Evolutionary conservation across 2,329 filamentous ascomycete species (phyloP).

Genomic region (Aspergillus eucalypticola): DNA sequence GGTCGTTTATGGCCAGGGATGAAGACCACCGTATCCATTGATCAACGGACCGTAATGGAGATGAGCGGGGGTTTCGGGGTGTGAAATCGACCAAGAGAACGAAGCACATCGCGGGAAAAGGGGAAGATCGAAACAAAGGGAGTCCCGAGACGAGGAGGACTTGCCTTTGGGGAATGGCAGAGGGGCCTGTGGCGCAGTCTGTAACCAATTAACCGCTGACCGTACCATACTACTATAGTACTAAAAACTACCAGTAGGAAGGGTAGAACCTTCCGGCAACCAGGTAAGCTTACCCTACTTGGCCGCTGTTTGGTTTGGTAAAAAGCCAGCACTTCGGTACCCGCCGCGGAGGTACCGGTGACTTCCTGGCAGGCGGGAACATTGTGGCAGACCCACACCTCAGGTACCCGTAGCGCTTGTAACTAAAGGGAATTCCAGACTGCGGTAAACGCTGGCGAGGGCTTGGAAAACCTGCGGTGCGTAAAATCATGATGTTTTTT

Average conservation of each 20-base stretch:
- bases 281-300: not conserved
- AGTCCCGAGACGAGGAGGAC: not conserved
- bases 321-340: conserved; percentile 6
- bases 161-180: not conserved
- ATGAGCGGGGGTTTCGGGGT: not conserved
- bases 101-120: not conserved
- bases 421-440: conserved; percentile 5
- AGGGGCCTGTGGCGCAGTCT: conserved; percentile 3
- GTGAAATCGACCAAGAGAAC: not conserved
- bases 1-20: not conserved
- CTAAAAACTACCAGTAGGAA: no score
- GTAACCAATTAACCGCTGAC: not conserved
- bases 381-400: conserved; percentile 18
- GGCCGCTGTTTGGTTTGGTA: not conserved
- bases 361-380: conserved; percentile 19
- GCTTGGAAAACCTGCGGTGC: not conserved
- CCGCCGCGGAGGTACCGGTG: conserved; percentile 14
- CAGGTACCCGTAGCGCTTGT: conserved; percentile 24
- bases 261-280: not conserved
- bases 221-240: not conserved
- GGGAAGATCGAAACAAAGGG: conserved; percentile 2
- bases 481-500: not conserved
- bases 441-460: not conserved
- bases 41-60: not conserved
- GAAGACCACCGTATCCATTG: not conserved